Percentiles rank a stretch among this genome's conserved stretches.
Conservation (phyloP, 73 alveolate species). For the Paramecium pentaurelia region DNA sequence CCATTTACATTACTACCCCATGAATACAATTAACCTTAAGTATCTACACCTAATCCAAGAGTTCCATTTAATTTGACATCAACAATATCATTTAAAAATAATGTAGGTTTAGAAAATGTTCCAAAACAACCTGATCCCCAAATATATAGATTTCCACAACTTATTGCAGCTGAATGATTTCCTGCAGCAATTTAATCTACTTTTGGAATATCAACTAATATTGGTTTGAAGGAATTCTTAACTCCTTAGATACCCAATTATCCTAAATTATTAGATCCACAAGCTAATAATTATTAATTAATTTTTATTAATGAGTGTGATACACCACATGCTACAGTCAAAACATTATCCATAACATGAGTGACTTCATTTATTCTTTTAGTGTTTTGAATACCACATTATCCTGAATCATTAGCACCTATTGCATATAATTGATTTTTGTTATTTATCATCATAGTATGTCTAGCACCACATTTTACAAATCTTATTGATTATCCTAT, state of each 20-base stretch:
- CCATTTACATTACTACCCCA: conserved; percentile 52
- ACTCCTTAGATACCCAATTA: conserved; percentile 24
- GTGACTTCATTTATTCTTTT: not conserved
- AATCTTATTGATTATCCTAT: not conserved
- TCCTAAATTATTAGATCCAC: conserved; percentile 28
- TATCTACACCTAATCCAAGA: not conserved
- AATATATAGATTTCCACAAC: not conserved
- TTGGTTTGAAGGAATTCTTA: not conserved
- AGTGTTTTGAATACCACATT: not conserved
- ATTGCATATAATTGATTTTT: not conserved
- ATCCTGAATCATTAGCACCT: conserved; percentile 44
- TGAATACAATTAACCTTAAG: not conserved
- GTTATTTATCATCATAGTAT: conserved; percentile 12
- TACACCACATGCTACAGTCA: conserved; percentile 10
- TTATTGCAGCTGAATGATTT: conserved; percentile 38
- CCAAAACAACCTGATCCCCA: conserved; percentile 53
- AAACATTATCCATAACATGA: conserved; percentile 25
- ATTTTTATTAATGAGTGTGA: not conserved
- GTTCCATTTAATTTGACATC: not conserved
- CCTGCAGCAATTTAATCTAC: conserved; percentile 30
- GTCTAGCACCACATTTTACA: conserved; percentile 38
- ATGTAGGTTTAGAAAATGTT: conserved; percentile 6
- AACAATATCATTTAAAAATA: not conserved
- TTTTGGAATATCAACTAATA: not conserved
- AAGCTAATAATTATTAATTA: not conserved